These are phyloP conservation scores for Nakazawaea pomicola DNA, from an alignment of 805 yeast genomes.

Conservation along the genomic window DNA sequence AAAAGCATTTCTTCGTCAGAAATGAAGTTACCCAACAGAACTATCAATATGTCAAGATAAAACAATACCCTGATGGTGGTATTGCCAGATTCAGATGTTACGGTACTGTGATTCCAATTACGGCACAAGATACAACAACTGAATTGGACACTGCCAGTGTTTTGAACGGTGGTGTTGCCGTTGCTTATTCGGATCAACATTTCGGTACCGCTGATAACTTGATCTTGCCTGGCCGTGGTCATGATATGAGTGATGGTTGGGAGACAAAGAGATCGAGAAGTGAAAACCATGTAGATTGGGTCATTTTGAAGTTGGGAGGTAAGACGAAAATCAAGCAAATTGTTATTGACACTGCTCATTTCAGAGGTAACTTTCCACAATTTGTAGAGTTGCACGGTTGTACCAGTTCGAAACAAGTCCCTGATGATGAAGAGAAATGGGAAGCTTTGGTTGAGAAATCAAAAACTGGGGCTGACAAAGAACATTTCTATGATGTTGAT, in stretches of 20 bases:
- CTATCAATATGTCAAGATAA: conserved; percentile 76
- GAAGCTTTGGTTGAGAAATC: conserved; percentile 54
- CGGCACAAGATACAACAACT: conserved; percentile 40
- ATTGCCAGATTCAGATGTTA: conserved; percentile 90
- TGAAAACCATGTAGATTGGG: conserved; percentile 91
- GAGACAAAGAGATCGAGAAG: conserved; percentile 87
- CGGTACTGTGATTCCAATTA: conserved; percentile 76
- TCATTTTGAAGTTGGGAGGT: conserved; percentile 66
- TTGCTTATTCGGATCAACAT: conserved; percentile 84
- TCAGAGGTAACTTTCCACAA: conserved; percentile 93
- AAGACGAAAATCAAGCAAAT: conserved; percentile 55
- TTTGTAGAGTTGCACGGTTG: conserved; percentile 65
- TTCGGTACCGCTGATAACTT: conserved; percentile 90
- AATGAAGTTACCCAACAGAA: conserved; percentile 48
- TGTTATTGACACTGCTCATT: conserved; percentile 88
- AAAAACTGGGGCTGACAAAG: conserved; percentile 80
- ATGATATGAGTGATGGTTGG: conserved; percentile 98
- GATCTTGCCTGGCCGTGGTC: conserved; percentile 89
- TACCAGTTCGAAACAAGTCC: conserved; percentile 26
- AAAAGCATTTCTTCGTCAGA: conserved; percentile 76
- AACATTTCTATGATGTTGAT: conserved; percentile 48
- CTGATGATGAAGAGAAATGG: conserved; percentile 55
- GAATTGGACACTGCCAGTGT: conserved; percentile 76
- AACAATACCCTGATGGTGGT: conserved; percentile 98
- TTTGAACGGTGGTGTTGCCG: conserved; percentile 83